Evolutionary conservation across 805 yeast species (phyloP).

Genomic region (Kodamaea laetipori): DNA sequence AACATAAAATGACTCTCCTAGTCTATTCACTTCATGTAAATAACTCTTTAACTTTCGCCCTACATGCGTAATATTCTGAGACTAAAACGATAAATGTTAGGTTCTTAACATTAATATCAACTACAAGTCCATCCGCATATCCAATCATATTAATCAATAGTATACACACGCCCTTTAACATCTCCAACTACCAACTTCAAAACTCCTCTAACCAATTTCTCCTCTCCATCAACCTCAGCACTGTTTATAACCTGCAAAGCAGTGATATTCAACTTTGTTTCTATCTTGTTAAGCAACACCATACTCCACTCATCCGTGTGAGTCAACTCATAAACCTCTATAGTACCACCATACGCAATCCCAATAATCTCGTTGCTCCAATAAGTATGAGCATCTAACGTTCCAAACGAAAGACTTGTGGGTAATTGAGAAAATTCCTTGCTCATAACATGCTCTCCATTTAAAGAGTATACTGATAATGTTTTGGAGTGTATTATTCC

Average conservation of each 20-base stretch:
- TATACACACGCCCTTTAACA: constrained; percentile 50
- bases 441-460: constrained; percentile 48
- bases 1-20: too few species aligned
- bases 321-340: constrained; percentile 27
- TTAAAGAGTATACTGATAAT: constrained; percentile 49
- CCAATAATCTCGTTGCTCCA: constrained; percentile 42
- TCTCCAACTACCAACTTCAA: constrained; percentile 57
- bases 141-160: constrained; percentile 12
- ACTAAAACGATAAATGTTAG: too few species aligned
- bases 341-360: constrained; percentile 24
- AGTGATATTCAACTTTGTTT: not conserved
- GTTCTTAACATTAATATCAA: too few species aligned
- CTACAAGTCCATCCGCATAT: not conserved
- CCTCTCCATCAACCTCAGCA: constrained; percentile 35
- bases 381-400: constrained; percentile 27
- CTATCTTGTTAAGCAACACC: constrained; percentile 1
- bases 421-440: constrained; percentile 22
- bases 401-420: constrained; percentile 23
- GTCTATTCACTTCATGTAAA: too few species aligned
- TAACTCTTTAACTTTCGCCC: too few species aligned
- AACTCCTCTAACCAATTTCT: constrained; percentile 37
- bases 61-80: too few species aligned
- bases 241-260: constrained; percentile 29
- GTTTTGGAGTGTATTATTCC: constrained; percentile 33
- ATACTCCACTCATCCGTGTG: constrained; percentile 17